Base-by-base conservation (phyloP, 2,329 filamentous ascomycete species). In the Reticulascus tulasneorum region DNA sequence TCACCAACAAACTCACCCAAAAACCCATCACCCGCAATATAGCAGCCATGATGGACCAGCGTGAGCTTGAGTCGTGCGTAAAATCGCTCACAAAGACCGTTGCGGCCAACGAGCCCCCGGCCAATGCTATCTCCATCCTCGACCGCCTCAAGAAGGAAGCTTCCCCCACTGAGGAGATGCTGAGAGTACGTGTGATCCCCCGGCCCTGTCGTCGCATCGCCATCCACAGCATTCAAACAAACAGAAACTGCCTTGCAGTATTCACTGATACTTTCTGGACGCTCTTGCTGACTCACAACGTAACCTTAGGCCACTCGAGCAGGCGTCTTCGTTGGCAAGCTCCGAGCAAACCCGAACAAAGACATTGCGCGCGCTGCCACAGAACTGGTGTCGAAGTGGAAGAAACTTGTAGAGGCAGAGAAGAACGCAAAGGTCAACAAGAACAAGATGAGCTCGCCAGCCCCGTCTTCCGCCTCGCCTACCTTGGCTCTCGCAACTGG, bases 321-420 rank as follows among this genome's bases (percentile, higher is more conserved):
- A 33, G 93, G 93, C 51, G 83, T 95, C 47, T 80, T 84, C 33
- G 86, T 97, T 45, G 91, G 90, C 60, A 91, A 89, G 59, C 77
- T 83, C 33, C 73, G 80, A 35, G 64, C 84, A 42, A 89, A 94
- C 60, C 62, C 80, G 38, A 84, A 94, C 69, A 89, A 86, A 60
- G 80, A 90, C 27, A 84, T 97, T 49, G 81, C 83, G 29, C 77
- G 79, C 33, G 71, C 86, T 27, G 89, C 93, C 4, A 73, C 77
- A 41, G 86, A 90, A 53, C 84, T 97, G 38, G 89, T 98, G 34
- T 76, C 75, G 45, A 94, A 90, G 61, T 95, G 88, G 88, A 86
- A 84, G 67, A 80, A 81, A 52, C 78, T 84, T 25, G 84, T 94
- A 32, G 84, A 86, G 50, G 67, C 68, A 32, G 75, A 77, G 53